phyloP scores from a whole-genome alignment of 2,329 filamentous ascomycete species.

The Aspergillus sp. region DNA sequence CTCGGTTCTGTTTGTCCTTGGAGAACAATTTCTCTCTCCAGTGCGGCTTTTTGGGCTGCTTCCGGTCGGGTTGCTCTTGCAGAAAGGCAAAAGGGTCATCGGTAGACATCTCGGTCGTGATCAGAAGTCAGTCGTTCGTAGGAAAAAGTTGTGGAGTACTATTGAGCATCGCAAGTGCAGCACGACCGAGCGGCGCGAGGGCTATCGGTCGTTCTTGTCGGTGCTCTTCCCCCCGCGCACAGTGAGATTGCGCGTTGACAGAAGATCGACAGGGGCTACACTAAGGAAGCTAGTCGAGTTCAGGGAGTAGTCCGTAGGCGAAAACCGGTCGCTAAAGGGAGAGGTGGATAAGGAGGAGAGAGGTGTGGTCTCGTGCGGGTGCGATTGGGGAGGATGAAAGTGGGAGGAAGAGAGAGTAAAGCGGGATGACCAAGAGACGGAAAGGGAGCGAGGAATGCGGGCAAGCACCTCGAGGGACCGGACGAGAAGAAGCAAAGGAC shows the following conservation, averaged over 20 bases:
- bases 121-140: conserved; percentile 6
- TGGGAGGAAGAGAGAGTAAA: neutral
- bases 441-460: neutral
- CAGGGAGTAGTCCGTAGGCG: neutral
- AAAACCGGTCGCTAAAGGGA: neutral
- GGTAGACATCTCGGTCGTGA: conserved; percentile 29
- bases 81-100: conserved; percentile 37
- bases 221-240: conserved; percentile 11
- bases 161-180: conserved; percentile 32
- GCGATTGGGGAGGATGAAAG: neutral
- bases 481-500: neutral
- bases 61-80: conserved; percentile 27
- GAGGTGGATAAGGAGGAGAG: neutral
- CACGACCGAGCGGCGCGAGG: conserved; percentile 12
- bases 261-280: conserved; percentile 21
- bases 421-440: neutral
- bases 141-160: neutral
- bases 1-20: conserved; percentile 36
- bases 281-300: conserved; percentile 1
- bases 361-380: neutral
- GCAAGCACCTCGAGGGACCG: no score
- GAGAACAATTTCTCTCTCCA: conserved; percentile 53
- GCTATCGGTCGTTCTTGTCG: conserved; percentile 8
- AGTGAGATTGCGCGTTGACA: conserved; percentile 6
- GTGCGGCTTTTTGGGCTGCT: conserved; percentile 31